These are phyloP conservation scores for Fereydounia khargensis DNA, from an alignment of 1,284 basidiomycete species.

Conservation along the genomic window DNA sequence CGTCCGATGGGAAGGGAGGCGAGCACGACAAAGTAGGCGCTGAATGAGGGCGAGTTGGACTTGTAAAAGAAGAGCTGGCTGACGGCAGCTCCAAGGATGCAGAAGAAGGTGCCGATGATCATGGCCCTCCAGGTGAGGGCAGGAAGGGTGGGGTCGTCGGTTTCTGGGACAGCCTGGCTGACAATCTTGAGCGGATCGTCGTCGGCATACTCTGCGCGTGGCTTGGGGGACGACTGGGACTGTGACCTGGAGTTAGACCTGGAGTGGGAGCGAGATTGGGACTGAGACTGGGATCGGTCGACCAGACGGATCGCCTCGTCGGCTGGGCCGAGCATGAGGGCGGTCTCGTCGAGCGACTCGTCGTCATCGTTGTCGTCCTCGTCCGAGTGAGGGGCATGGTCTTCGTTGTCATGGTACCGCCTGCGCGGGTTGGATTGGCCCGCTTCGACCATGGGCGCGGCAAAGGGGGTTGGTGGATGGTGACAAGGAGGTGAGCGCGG, in stretches of 20 bases:
- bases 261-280: too few relatives aligned
- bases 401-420: constrained; percentile 6
- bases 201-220: constrained; percentile 33
- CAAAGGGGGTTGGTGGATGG: background rate
- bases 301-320: constrained; percentile 6
- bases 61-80: constrained; percentile 56
- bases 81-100: constrained; percentile 62
- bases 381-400: background rate
- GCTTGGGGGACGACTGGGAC: constrained; percentile 9
- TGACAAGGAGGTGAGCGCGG: background rate
- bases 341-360: constrained; percentile 18
- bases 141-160: constrained; percentile 62
- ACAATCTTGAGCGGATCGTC: constrained; percentile 47
- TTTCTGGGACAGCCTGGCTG: constrained; percentile 61
- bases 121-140: constrained; percentile 62
- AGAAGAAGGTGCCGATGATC: constrained; percentile 62
- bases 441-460: constrained; percentile 21
- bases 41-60: constrained; percentile 60
- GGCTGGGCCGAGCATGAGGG: constrained; percentile 36
- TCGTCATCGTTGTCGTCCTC: constrained; percentile 20
- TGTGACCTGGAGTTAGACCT: constrained; percentile 9
- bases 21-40: constrained; percentile 63
- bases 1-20: constrained; percentile 60
- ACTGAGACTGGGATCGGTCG: background rate
- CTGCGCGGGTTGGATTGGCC: constrained; percentile 7